phyloP scores from a whole-genome alignment of 2,329 filamentous ascomycete genomes.

The Penicillium concentricum region DNA sequence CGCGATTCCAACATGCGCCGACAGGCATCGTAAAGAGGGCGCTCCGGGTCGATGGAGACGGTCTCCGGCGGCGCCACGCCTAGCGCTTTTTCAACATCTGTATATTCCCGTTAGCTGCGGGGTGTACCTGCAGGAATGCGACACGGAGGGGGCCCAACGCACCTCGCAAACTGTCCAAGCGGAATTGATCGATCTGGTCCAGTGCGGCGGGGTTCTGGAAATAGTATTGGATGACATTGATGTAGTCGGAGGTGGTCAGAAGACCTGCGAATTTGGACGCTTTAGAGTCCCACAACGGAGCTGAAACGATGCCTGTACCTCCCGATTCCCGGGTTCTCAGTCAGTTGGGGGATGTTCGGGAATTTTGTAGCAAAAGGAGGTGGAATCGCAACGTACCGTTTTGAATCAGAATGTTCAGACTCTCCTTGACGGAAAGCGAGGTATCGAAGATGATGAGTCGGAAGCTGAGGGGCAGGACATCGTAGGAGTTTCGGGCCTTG shows the following conservation, averaged over 20 bases:
- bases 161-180: constrained; percentile 88
- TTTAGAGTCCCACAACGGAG: constrained; percentile 93
- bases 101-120: constrained; percentile 8
- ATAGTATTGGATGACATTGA: constrained; percentile 99
- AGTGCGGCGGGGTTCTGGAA: constrained; percentile 93
- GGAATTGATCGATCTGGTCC: constrained; percentile 87
- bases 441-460: constrained; percentile 95
- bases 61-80: constrained; percentile 90
- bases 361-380: background rate
- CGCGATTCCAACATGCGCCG: constrained; percentile 91
- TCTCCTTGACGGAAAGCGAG: constrained; percentile 93
- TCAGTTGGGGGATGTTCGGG: constrained; percentile 15
- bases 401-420: constrained; percentile 88
- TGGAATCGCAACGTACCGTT: constrained; percentile 63
- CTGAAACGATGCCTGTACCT: constrained; percentile 84
- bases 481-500: constrained; percentile 93
- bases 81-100: constrained; percentile 94
- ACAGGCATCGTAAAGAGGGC: constrained; percentile 91
- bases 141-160: constrained; percentile 27
- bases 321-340: constrained; percentile 15
- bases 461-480: constrained; percentile 94
- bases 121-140: background rate
- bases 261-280: constrained; percentile 91
- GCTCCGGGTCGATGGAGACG: constrained; percentile 88
- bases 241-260: constrained; percentile 93